Conservation (phyloP, 257 asterid genomes). For the Salvia miltiorrhiza region DNA sequence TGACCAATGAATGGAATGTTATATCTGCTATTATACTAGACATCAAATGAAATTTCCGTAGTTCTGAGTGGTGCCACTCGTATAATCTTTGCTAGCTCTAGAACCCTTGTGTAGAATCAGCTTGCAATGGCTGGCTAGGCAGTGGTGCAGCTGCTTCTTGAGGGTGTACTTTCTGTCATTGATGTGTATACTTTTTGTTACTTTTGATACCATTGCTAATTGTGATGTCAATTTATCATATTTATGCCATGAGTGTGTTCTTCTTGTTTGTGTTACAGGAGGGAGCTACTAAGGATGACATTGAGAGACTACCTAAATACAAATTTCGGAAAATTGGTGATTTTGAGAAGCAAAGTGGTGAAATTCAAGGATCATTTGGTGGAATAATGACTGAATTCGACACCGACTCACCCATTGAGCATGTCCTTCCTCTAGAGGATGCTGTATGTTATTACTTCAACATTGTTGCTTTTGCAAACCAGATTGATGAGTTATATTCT, state of each 20-base stretch:
- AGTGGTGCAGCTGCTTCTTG: background rate
- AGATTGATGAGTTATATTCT: background rate
- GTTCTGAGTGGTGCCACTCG: background rate
- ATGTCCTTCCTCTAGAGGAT: conserved; percentile 75
- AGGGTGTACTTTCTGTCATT: background rate
- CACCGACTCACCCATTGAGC: conserved; percentile 68
- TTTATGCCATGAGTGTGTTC: conserved; percentile 1
- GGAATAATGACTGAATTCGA: conserved; percentile 83
- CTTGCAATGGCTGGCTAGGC: background rate
- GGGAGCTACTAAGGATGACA: conserved; percentile 91
- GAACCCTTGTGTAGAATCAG: too few relatives aligned
- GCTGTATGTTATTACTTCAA: conserved; percentile 50
- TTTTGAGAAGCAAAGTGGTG: conserved; percentile 72
- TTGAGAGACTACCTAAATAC: conserved; percentile 71
- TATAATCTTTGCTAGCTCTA: background rate
- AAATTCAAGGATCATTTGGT: conserved; percentile 78
- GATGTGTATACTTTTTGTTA: background rate
- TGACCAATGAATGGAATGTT: background rate
- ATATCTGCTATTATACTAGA: background rate
- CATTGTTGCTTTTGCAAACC: background rate
- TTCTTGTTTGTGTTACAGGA: conserved; percentile 46
- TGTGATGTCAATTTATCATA: background rate
- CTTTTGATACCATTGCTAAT: background rate
- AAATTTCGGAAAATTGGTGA: conserved; percentile 66
- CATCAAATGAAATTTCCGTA: background rate